Evolutionary conservation across 306 rosid genomes (phyloP).

Genomic region (Morella rubra): DNA sequence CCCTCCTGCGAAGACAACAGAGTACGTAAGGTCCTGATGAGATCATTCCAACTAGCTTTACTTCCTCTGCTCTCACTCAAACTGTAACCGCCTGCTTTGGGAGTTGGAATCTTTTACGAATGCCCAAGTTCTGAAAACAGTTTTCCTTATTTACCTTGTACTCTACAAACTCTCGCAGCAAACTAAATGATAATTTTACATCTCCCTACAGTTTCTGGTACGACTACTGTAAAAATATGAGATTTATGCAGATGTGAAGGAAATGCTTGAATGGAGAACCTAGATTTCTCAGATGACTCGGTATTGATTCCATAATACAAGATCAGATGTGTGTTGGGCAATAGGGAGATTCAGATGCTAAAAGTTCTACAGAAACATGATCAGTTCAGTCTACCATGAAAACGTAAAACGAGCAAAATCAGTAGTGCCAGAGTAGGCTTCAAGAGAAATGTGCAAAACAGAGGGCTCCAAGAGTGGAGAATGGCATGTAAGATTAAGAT

Average conservation of each 20-base stretch:
- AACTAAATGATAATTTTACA: neutral
- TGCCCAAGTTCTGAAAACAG: too few relatives aligned
- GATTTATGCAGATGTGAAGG: neutral
- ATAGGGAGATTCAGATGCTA: neutral
- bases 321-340: neutral
- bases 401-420: neutral
- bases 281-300: constrained; percentile 2
- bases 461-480: neutral
- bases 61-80: constrained; percentile 10
- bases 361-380: neutral
- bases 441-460: constrained; percentile 3
- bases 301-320: constrained; percentile 20
- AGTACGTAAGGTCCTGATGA: constrained; percentile 23
- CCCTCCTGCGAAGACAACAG: constrained; percentile 39
- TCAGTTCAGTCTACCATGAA: neutral
- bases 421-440: constrained; percentile 16
- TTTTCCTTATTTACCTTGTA: neutral
- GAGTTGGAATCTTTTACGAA: constrained; percentile 29
- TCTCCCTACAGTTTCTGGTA: neutral
- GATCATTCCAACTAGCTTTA: constrained; percentile 43
- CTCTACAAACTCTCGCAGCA: constrained; percentile 8
- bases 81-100: constrained; percentile 17
- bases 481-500: constrained; percentile 1
- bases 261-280: constrained; percentile 14
- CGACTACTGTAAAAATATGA: neutral